phyloP scores from a whole-genome alignment of 805 yeast genomes.

The Kuraishia molischiana region DNA sequence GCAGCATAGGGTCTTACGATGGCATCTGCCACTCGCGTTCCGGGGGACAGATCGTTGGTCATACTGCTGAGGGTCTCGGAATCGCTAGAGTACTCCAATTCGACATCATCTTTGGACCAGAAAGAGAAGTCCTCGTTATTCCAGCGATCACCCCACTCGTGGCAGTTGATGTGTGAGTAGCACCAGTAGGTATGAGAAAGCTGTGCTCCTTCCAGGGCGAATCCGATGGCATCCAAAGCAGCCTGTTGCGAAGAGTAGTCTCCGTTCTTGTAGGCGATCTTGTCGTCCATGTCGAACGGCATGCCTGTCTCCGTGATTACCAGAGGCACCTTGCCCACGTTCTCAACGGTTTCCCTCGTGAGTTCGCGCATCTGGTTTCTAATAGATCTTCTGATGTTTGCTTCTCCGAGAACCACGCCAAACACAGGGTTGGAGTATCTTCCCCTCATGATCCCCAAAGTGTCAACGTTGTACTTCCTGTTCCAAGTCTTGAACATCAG shows the following conservation, averaged over 20 bases:
- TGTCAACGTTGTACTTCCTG: conserved; percentile 72
- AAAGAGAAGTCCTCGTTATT: conserved; percentile 90
- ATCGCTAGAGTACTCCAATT: not conserved
- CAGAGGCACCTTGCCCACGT: conserved; percentile 65
- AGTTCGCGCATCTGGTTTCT: conserved; percentile 59
- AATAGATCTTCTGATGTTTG: conserved; percentile 64
- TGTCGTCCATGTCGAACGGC: conserved; percentile 92
- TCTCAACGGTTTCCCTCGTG: conserved; percentile 48
- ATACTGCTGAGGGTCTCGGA: not conserved
- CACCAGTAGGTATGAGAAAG: conserved; percentile 82
- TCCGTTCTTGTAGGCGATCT: conserved; percentile 56
- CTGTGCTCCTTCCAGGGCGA: conserved; percentile 67
- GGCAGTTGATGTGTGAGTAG: conserved; percentile 63
- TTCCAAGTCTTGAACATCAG: conserved; percentile 90
- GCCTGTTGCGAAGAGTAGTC: conserved; percentile 64
- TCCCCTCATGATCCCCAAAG: conserved; percentile 78
- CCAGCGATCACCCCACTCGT: conserved; percentile 88
- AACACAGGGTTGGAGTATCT: conserved; percentile 62
- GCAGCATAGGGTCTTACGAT: conserved; percentile 70
- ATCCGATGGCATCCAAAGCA: conserved; percentile 76
- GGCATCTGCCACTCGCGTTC: conserved; percentile 69
- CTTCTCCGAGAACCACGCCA: conserved; percentile 76
- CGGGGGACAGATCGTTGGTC: conserved; percentile 16
- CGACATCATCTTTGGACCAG: conserved; percentile 58
- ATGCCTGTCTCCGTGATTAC: conserved; percentile 93